A percentile compares a stretch with the other conserved stretches of the same genome.
These are phyloP conservation scores for Myriosclerotinia curreyana DNA, from an alignment of 2,329 filamentous ascomycete species.

Conservation along the genomic window DNA sequence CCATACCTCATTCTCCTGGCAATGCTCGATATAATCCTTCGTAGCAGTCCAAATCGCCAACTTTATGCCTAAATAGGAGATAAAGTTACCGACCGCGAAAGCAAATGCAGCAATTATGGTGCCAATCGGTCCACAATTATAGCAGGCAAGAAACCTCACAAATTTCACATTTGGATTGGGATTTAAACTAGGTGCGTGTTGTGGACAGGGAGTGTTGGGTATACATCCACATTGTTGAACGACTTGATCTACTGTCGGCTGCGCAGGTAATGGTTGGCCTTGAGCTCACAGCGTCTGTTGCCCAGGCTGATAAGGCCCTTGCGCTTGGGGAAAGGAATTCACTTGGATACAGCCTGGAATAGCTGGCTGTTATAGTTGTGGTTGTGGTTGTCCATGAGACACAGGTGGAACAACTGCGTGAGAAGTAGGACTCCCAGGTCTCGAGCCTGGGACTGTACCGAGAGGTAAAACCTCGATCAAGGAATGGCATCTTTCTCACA, in stretches of 20 bases:
- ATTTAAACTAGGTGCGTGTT: neutral
- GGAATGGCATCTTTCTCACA: neutral
- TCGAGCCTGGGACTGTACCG: too few relatives aligned
- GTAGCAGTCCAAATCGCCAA: constrained; percentile 13
- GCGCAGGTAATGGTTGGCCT: neutral
- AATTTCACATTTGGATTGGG: neutral
- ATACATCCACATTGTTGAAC: neutral
- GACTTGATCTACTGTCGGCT: neutral
- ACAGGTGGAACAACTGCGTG: neutral
- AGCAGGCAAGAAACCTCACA: neutral
- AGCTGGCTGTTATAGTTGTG: neutral
- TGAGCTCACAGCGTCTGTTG: neutral
- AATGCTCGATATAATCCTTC: constrained; percentile 14
- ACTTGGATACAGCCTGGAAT: neutral
- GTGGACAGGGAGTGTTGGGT: neutral
- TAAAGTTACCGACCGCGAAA: neutral
- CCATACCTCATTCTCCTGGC: constrained; percentile 1
- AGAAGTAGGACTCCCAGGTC: neutral
- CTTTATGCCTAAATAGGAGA: neutral
- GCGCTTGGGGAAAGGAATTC: neutral
- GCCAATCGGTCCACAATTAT: neutral
- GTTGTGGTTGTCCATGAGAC: neutral
- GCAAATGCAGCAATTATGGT: neutral
- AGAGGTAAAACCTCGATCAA: neutral
- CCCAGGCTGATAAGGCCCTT: neutral